Conservation (phyloP, 2,329 filamentous ascomycete species). For the Triangularia verruculosa region DNA sequence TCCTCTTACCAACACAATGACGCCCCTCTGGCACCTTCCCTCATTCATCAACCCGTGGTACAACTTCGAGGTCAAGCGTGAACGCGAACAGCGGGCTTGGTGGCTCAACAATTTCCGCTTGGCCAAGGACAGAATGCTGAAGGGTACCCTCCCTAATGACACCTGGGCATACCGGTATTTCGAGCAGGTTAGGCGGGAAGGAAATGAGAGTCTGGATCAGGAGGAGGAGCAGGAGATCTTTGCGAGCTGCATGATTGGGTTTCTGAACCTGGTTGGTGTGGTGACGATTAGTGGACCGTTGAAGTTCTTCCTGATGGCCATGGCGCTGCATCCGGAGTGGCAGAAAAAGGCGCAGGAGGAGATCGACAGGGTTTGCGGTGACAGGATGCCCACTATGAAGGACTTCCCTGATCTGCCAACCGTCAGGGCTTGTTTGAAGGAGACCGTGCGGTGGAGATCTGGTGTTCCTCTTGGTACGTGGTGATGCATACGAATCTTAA, state of each 20-base stretch:
- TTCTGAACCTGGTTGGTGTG: slow-evolving; percentile 50
- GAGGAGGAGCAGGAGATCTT: slow-evolving; percentile 43
- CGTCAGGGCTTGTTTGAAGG: slow-evolving; percentile 55
- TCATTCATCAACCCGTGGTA: slow-evolving; percentile 48
- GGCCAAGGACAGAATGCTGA: slow-evolving; percentile 41
- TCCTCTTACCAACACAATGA: slow-evolving; percentile 48
- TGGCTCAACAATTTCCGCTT: slow-evolving; percentile 43
- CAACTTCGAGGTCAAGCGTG: slow-evolving; percentile 43
- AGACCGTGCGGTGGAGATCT: slow-evolving; percentile 57
- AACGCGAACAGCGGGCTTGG: slow-evolving; percentile 44
- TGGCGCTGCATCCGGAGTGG: slow-evolving; percentile 53
- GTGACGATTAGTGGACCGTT: slow-evolving; percentile 49
- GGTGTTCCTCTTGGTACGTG: slow-evolving; percentile 49
- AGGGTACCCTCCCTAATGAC: slow-evolving; percentile 41
- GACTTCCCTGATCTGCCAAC: slow-evolving; percentile 51
- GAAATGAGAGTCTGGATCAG: slow-evolving; percentile 42
- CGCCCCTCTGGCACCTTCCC: slow-evolving; percentile 46
- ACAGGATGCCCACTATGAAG: slow-evolving; percentile 48
- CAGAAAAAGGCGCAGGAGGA: slow-evolving; percentile 54
- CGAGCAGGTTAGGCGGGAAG: slow-evolving; percentile 39
- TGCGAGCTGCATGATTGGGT: slow-evolving; percentile 50
- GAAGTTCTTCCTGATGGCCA: slow-evolving; percentile 52
- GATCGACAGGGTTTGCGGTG: slow-evolving; percentile 54
- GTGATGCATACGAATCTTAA: not conserved
- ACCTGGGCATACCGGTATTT: slow-evolving; percentile 51